These are phyloP conservation scores for Apocynum venetum DNA, from an alignment of 257 asterid species.

Conservation along the genomic window DNA sequence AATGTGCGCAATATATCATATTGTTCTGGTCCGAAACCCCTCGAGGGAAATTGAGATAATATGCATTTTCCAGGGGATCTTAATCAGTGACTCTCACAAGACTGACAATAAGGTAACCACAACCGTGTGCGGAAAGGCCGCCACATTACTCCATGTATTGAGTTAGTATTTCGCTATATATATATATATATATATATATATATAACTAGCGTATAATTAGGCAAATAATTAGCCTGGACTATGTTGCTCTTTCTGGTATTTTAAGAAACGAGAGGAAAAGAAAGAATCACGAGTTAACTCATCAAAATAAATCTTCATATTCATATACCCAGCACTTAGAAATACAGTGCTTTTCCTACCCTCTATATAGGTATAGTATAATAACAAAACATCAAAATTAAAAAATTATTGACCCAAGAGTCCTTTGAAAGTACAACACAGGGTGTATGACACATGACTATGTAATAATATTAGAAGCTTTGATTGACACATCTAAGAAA, in stretches of 20 bases:
- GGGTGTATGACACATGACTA: neutral
- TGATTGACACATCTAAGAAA: slow-evolving; percentile 2
- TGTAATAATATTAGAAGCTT: neutral
- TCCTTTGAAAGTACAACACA: slow-evolving; percentile 1
- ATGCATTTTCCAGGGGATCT: too few species aligned
- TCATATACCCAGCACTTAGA: neutral
- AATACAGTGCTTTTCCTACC: neutral
- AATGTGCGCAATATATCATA: too few species aligned
- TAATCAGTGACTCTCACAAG: too few species aligned
- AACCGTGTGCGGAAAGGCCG: too few species aligned
- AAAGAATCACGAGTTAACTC: neutral
- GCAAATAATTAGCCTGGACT: too few species aligned
- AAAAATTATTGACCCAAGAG: slow-evolving; percentile 2
- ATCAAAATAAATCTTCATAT: neutral
- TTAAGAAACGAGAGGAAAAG: neutral
- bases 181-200: too few species aligned
- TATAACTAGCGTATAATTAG: too few species aligned
- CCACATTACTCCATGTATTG: too few species aligned
- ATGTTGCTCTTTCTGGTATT: neutral
- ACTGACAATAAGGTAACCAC: too few species aligned
- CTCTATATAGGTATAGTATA: neutral
- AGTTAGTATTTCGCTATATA: too few species aligned
- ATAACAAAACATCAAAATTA: neutral
- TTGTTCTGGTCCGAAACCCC: too few species aligned
- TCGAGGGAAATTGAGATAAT: too few species aligned